Evolutionary conservation across 805 yeast species (phyloP), one percentile per base, ranked within the genome.

Genomic region (Metschnikowia santaceciliae): DNA sequence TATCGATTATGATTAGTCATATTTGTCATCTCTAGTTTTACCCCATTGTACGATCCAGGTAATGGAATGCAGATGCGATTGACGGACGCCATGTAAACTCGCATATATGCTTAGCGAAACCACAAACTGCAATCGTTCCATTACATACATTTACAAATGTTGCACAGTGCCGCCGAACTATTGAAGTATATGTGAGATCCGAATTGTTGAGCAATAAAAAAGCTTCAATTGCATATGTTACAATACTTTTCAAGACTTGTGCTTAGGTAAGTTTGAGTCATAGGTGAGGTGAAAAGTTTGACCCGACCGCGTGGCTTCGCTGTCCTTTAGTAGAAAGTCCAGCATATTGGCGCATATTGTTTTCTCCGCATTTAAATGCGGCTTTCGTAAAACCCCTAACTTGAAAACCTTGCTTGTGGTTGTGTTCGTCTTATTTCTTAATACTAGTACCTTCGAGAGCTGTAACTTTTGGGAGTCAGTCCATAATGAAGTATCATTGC

Each of bases 191-290:
- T 15, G 33, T 11, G 8, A 30, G 20, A 26, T 40, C 20, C 6
- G 13, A 6, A 30, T 26, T 40, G 30, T 26, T 40, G 43, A 15
- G 22, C 43, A 40, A 26, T 8, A 15, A 15, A 40, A 35, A 30
- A 40, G 43, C 43, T 40, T 40, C 43, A 40, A 40, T 40, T 40
- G 43, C 43, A 40, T 40, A 26, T 26, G 3, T 26, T 11, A 20
- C 11, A 37, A 37, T 37, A 20, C 15, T 20, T 13, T 35, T 35
- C 11, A 35, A 35, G 19, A 1, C 13, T 8, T n/a, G 40, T 26
- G 22, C 34, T 30, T 30, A 23, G 34, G 32, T n/a, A 39, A n/a
- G 32, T 39, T 22, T 39, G 19, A 23, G 42, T 39, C 10, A 39
- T n/a, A n/a, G 26, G 23, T 39, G 7, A 14, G 17, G 32, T 5